Percentiles rank a stretch among this genome's conserved stretches.
phyloP scores from a whole-genome alignment of 345 rosid species.

The Barbarea vulgaris region DNA sequence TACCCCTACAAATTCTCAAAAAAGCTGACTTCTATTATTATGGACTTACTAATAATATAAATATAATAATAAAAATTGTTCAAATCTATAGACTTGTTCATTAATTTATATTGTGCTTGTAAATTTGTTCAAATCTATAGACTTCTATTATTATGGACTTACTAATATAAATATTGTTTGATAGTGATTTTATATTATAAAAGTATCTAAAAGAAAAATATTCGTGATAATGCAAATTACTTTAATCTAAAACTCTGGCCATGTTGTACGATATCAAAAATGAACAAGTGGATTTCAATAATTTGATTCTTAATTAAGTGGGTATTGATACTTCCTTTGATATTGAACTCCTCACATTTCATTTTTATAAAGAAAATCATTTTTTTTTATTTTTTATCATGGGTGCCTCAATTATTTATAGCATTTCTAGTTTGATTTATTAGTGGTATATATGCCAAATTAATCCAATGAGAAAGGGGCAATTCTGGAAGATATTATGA shows the following conservation, averaged over 20 bases:
- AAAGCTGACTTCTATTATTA: constrained; percentile 23
- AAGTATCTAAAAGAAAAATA: neutral
- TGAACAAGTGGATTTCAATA: constrained; percentile 35
- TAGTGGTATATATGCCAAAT: constrained; percentile 24
- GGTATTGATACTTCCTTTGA: constrained; percentile 36
- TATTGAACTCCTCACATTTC: neutral
- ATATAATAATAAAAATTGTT: neutral
- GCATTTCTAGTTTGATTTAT: neutral
- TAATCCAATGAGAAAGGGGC: constrained; percentile 13
- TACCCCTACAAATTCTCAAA: constrained; percentile 29
- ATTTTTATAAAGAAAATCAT: neutral
- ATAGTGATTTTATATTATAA: neutral
- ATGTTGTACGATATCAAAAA: constrained; percentile 38
- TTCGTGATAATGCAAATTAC: constrained; percentile 12
- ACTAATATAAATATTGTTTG: too few species aligned
- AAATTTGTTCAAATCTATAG: too few species aligned
- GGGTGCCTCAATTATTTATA: constrained; percentile 30
- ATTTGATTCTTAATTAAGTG: constrained; percentile 28
- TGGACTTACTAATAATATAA: neutral
- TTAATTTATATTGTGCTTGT: too few species aligned
- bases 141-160: too few species aligned
- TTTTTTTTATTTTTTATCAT: neutral
- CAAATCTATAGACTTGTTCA: neutral
- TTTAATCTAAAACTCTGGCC: constrained; percentile 23
- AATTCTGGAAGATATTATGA: constrained; percentile 19